Percentiles rank a stretch among this genome's conserved stretches.
phyloP scores from a whole-genome alignment of 495 filamentous ascomycete species.

The Talaromyces borbonicus region DNA sequence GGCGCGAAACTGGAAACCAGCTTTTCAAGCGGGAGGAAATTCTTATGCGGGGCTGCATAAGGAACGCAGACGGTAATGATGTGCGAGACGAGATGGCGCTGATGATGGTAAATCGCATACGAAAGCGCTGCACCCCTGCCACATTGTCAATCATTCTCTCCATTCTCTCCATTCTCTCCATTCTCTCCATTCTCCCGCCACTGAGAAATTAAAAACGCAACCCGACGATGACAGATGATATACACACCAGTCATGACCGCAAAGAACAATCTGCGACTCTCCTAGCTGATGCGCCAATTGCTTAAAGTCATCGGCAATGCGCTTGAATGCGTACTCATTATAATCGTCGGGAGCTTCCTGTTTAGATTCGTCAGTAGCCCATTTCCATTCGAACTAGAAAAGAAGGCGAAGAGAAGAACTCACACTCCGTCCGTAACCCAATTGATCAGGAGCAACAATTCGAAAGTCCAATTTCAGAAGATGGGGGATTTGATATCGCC shows the following conservation, averaged over 20 bases:
- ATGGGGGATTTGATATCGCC: constrained; percentile 76
- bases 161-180: too few species aligned
- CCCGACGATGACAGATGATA: too few species aligned
- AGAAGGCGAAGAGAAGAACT: constrained; percentile 1
- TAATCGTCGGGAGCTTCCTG: constrained; percentile 50
- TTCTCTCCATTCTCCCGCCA: too few species aligned
- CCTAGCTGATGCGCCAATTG: constrained; percentile 51
- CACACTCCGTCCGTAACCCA: constrained; percentile 74
- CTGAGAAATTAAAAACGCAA: too few species aligned
- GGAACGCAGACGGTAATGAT: constrained; percentile 77
- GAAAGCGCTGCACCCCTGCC: constrained; percentile 45
- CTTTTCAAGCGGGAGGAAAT: constrained; percentile 38
- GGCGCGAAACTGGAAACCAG: constrained; percentile 50
- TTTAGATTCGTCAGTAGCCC: neutral
- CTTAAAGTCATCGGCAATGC: constrained; percentile 58
- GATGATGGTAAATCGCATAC: constrained; percentile 57
- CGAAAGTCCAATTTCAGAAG: constrained; percentile 57
- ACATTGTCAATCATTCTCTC: neutral
- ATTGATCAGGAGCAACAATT: constrained; percentile 69
- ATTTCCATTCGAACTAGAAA: neutral
- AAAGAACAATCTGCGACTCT: constrained; percentile 53
- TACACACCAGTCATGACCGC: constrained; percentile 83
- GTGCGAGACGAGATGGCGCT: constrained; percentile 59
- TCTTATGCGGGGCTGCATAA: constrained; percentile 41
- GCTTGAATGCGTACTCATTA: constrained; percentile 57